These are phyloP conservation scores for Stachybotrys echinatus DNA, from an alignment of 2,329 filamentous ascomycete genomes.

Conservation along the genomic window DNA sequence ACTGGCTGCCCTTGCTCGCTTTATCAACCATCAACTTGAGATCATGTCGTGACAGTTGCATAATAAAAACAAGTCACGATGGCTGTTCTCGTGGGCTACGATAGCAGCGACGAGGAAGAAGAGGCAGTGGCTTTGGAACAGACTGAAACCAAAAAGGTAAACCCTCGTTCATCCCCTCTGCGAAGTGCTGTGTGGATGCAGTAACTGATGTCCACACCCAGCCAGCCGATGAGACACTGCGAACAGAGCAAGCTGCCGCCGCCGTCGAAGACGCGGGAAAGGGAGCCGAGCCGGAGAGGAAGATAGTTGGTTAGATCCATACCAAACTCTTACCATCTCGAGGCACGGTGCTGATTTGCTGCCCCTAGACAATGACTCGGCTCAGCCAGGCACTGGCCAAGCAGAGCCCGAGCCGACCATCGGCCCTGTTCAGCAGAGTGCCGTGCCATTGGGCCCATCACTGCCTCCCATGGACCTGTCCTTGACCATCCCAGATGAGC, in stretches of 20 bases:
- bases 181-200: too few species aligned
- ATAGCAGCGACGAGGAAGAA: constrained; percentile 47
- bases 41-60: background rate
- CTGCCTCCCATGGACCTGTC: constrained; percentile 23
- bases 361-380: background rate
- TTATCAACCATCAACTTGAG: too few species aligned
- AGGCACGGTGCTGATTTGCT: background rate
- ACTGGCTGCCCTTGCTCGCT: too few species aligned
- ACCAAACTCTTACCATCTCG: background rate
- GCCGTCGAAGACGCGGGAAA: too few species aligned
- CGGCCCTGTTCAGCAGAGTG: constrained; percentile 23
- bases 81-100: constrained; percentile 39
- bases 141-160: background rate
- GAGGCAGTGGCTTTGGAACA: constrained; percentile 14
- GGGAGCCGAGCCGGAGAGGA: too few species aligned
- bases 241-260: too few species aligned
- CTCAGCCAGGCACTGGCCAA: constrained; percentile 6
- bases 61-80: background rate
- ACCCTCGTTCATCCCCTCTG: too few species aligned
- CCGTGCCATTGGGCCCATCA: constrained; percentile 31
- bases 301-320: too few species aligned
- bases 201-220: too few species aligned
- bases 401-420: constrained; percentile 10
- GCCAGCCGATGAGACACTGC: too few species aligned
- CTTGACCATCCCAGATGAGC: constrained; percentile 11